Base-by-base conservation (phyloP, 805 yeast species). In the Yamadazyma sp. region DNA sequence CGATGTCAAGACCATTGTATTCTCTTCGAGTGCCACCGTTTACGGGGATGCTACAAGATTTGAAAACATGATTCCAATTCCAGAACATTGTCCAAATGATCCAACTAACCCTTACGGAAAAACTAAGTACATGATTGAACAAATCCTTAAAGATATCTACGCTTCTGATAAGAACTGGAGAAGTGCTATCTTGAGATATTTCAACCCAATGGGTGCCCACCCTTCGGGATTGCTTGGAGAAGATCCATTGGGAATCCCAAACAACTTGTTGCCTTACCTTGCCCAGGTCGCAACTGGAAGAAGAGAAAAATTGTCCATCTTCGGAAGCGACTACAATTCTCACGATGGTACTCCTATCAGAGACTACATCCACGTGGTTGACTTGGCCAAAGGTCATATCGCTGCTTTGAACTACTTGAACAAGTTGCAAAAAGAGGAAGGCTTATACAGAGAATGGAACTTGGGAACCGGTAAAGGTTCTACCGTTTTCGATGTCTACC, bases 121-220 rank as follows among this genome's bases (percentile, higher is more conserved):
- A 38, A 82, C 93, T 38, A 85, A 85, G 64, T 61, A 67, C 36
- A 62, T 77, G 46, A 80, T 81, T 42, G 95, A 85, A 60, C 67
- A 73, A 38, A 73, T 82, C 38, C 60, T 80, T 43, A 61, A 71
- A 22, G 89, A 81, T 54, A 59, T 77, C 17, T 64, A 75, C 48
- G 49, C 59, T 4, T 69, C 78, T 29, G 72, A 73, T 18, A 52
- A 57, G 3, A 17, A 28, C 2, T 75, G 79, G 79, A 64, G 64
- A 28, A 59, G 70, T 26, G 91, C 89, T 4, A 70, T 84, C 34
- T 64, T 86, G 52, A 73, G 93, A 40, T 86, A 84, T 61, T 85
- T 84, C 67, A 84, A 85, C 54, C 93, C 95, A 23, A 82, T 84
- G 47, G 95, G 95, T 25, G 91, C 93, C 12, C 95, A 85, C 55